Conservation (phyloP, 164 flowering plant species). For the Hamamelis virginiana region DNA sequence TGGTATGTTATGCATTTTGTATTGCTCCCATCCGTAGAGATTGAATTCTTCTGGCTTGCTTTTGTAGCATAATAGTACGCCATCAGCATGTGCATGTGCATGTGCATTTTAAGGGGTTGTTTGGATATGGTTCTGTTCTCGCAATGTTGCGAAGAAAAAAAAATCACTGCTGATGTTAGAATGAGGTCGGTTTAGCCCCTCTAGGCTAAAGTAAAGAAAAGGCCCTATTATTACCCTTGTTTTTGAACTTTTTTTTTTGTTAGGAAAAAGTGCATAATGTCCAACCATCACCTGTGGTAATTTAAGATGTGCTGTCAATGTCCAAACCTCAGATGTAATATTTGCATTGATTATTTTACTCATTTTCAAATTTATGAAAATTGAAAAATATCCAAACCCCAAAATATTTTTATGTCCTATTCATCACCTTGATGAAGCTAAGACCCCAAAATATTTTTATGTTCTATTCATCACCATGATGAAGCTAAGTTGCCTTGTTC, state of each 20-base stretch:
- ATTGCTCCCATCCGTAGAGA: background rate
- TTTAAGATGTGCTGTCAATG: too few relatives aligned
- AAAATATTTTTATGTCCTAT: too few relatives aligned
- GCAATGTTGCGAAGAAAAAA: background rate
- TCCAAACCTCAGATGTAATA: too few relatives aligned
- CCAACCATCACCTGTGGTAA: too few relatives aligned
- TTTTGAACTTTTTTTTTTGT: too few relatives aligned
- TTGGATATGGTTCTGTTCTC: background rate
- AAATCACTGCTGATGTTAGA: background rate
- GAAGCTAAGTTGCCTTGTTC: background rate
- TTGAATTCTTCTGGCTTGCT: background rate
- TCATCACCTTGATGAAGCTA: too few relatives aligned
- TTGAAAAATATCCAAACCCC: too few relatives aligned
- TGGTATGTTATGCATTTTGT: background rate
- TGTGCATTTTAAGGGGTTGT: background rate
- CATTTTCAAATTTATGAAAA: too few relatives aligned
- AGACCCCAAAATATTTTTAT: too few relatives aligned
- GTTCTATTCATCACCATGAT: background rate
- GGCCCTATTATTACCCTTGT: too few relatives aligned
- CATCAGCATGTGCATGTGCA: background rate
- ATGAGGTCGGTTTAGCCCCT: background rate
- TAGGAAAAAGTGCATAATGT: too few relatives aligned
- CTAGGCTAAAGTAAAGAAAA: background rate
- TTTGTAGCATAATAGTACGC: background rate
- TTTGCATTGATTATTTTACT: too few relatives aligned